phyloP scores from a whole-genome alignment of 768 basidiomycete genomes.

The Lyophyllum atratum region DNA sequence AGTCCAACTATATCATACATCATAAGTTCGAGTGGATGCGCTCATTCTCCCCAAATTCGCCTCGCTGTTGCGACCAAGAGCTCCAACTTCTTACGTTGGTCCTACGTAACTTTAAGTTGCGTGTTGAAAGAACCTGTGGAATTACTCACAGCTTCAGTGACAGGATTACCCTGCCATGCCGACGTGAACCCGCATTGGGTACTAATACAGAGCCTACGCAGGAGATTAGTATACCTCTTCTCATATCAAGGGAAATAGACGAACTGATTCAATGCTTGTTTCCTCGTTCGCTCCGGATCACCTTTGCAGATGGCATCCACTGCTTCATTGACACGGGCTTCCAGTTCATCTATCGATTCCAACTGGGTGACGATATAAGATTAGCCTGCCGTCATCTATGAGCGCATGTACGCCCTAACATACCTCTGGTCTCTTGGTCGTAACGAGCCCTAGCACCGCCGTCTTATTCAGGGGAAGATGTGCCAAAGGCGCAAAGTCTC shows the following conservation, averaged over 20 bases:
- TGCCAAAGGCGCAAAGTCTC: slow-evolving; percentile 54
- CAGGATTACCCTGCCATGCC: slow-evolving; percentile 53
- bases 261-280: slow-evolving; percentile 53
- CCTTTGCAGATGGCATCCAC: slow-evolving; percentile 47
- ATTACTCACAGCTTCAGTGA: slow-evolving; percentile 42
- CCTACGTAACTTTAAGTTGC: slow-evolving; percentile 26
- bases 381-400: neutral
- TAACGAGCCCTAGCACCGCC: slow-evolving; percentile 48
- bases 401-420: neutral
- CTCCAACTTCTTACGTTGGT: slow-evolving; percentile 46
- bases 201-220: slow-evolving; percentile 48
- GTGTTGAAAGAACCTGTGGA: neutral
- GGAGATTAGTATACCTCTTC: slow-evolving; percentile 1
- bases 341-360: slow-evolving; percentile 47
- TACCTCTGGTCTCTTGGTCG: slow-evolving; percentile 45
- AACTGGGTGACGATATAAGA: slow-evolving; percentile 30
- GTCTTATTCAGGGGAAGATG: slow-evolving; percentile 45
- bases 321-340: slow-evolving; percentile 51
- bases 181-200: slow-evolving; percentile 62
- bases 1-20: too few relatives aligned
- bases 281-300: slow-evolving; percentile 39
- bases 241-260: slow-evolving; percentile 16
- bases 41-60: slow-evolving; percentile 37
- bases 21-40: too few relatives aligned
- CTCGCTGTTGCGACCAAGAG: slow-evolving; percentile 43